Evolutionary conservation across 257 asterid species (phyloP), one percentile per base, ranked within the genome.

Genomic region (Capsicum chinense): DNA sequence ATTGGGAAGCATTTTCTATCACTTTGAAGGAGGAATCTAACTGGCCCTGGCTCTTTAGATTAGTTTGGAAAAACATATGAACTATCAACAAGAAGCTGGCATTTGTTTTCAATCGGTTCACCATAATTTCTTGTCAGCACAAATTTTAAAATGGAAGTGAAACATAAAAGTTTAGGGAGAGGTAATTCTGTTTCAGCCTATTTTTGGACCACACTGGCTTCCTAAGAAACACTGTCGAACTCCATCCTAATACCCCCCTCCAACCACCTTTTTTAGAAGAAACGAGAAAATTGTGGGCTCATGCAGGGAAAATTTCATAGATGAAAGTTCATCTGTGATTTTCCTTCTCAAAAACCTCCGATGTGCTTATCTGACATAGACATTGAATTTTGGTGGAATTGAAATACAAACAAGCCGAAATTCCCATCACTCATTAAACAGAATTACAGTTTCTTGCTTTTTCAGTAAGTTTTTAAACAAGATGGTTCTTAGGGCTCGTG

Each of bases 251-350:
- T 44, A 21, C 48, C 80, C 80, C 74, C 76, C 59, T 47, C 42
- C 80, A n/a, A 19, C 19, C 19, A 74, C 44, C 19, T 26, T 15
- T 19, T 48, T 74, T 19, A 12, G 60, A 74, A 74, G 80, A 74
- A 73, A 73, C 7, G 48, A 73, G 4, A 21, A 2, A 71, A 3
- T 9, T 17, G 59, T 4, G 11, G 26, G 59, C 59, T 6, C 58
- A 71, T 17, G 58, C 39, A 5, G 80, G 79, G 10, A 15, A 66
- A 66, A 17, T 66, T 11, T 44, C 71, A 5, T 7, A 4, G 47
- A 64, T 64, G 57, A 47, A 71, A 71, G 80, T 71, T 48, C 80
- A 48, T 73, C 80, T 48, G 80, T 19, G 19, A 19, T 21, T 48
- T 3, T 74, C 58, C 42, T 63, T 21, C 42, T 74, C 44, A 50